Evolutionary conservation across 2,329 filamentous ascomycete genomes (phyloP), one percentile per base, ranked within the genome.

Genomic region (Cladosporium austrohemisphaericum): DNA sequence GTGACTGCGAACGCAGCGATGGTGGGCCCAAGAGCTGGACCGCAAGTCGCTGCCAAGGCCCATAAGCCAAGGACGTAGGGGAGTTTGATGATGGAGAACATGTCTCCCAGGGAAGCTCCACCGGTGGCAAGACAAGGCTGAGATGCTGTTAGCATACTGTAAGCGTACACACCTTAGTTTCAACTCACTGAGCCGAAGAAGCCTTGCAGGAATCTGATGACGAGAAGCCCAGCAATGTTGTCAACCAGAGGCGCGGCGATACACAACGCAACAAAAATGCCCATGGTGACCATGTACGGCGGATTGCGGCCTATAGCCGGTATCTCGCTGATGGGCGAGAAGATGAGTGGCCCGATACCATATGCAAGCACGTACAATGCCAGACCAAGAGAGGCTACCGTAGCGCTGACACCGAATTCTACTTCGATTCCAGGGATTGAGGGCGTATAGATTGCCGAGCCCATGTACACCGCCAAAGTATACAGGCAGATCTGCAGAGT

Each of bases 201-300:
- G 1, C 81, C 83, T 52, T 80, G 78, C 2, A 85, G 65, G 65
- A 85, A 85, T 2, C 82, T 75, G 5, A 73, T 60, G 2, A 84
- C 78, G 59, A 88, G 47, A 57, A 59, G 50, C 25, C 50, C 50
- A 16, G 48, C 48, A 13, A 50, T 32, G 16, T 44, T 50, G 36
- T 77, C 66, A 3, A 80, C 80, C 0, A 87, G 64, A 0, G 48
- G 48, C 9, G 83, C 79, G 0, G 84, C 83, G 13, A 88, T 75
- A 5, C 77, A 80, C 9, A 88, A 65, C 52, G 87, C 75, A 41
- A 85, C 79, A 62, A 87, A 88, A 22, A 88, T 69, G 51, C 78
- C 77, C 69, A 88, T 84, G 8, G 83, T 84, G 55, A 78, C 63
- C 28, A 85, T 77, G 65, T 88, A 88, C 5, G 84, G 77, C 0